Evolutionary conservation across 148 eudicot species (phyloP).

Genomic region (Gaultheria prostrata): DNA sequence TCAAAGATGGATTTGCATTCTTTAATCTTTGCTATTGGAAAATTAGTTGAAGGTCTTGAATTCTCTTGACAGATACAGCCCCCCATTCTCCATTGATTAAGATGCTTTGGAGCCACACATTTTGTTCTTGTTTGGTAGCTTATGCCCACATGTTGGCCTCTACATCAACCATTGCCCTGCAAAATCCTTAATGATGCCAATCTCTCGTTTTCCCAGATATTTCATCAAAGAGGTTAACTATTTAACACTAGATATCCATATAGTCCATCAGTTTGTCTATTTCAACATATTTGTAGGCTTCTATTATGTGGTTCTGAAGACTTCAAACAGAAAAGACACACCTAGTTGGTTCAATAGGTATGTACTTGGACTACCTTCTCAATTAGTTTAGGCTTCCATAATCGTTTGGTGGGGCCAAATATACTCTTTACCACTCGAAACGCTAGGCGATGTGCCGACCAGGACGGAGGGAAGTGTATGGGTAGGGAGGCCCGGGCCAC

Average conservation of each 20-base stretch:
- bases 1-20: background rate
- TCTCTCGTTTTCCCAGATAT: background rate
- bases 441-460: no score
- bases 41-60: conserved; percentile 2
- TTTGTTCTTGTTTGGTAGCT: background rate
- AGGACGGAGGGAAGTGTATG: no score
- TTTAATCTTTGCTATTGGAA: background rate
- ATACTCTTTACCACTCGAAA: no score
- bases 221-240: background rate
- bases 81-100: background rate
- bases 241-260: background rate
- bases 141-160: background rate
- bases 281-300: background rate
- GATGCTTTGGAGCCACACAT: background rate
- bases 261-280: background rate
- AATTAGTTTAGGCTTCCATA: no score
- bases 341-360: background rate
- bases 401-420: no score
- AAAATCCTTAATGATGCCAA: background rate
- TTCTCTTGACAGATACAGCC: background rate
- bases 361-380: no score
- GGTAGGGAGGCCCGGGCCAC: no score
- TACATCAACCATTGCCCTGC: background rate
- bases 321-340: background rate
- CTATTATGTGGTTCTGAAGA: background rate